Evolutionary conservation across 371 early-diverging fungal genomes (phyloP).

Genomic region (Syncephalastrum racemosum): DNA sequence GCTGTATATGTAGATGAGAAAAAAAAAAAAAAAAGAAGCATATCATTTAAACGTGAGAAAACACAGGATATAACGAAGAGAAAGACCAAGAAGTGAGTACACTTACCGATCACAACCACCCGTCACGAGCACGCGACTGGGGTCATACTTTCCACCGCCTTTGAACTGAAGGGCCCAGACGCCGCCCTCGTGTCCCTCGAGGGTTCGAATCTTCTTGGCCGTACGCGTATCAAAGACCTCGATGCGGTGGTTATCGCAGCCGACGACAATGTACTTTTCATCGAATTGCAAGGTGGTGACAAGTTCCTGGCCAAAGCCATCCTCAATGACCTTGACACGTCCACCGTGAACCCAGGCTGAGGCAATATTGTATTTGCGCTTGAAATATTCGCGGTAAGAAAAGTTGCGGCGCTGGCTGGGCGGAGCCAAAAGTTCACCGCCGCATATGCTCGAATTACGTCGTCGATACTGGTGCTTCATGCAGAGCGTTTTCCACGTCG

Average conservation of each 20-base stretch:
- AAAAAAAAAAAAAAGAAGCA: constrained; percentile 45
- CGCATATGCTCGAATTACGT: constrained; percentile 51
- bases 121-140: constrained; percentile 71
- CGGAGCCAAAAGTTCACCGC: constrained; percentile 48
- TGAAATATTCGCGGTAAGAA: constrained; percentile 77
- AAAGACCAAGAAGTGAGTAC: not conserved
- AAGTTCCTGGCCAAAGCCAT: constrained; percentile 74
- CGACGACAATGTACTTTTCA: constrained; percentile 81
- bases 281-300: constrained; percentile 89
- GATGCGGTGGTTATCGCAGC: constrained; percentile 83
- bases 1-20: constrained; percentile 28
- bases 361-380: constrained; percentile 70
- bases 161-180: constrained; percentile 92
- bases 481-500: constrained; percentile 51
- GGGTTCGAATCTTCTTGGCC: constrained; percentile 63
- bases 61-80: not conserved
- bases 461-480: constrained; percentile 51
- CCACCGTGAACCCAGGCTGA: constrained; percentile 78
- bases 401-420: constrained; percentile 47
- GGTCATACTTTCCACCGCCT: constrained; percentile 55
- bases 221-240: constrained; percentile 80
- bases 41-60: constrained; percentile 39
- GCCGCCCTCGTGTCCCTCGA: constrained; percentile 93
- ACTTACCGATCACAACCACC: constrained; percentile 80
- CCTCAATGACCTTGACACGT: constrained; percentile 68